Evolutionary conservation across 352 stramenopile species (phyloP), one percentile per base, ranked within the genome.

Genomic region (Blastocystis hominis): DNA sequence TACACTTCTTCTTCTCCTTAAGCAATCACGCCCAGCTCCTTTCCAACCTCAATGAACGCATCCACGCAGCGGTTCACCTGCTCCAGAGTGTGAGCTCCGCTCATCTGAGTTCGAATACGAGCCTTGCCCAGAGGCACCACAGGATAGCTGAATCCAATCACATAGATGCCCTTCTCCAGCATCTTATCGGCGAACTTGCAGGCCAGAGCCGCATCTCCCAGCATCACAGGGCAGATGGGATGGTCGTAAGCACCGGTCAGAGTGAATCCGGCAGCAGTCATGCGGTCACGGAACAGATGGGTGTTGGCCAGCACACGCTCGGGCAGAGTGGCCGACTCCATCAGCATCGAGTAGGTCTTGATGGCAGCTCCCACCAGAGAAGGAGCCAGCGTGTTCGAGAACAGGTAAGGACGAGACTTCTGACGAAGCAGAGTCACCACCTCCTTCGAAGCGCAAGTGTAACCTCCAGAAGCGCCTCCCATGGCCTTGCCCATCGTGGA

Each of bases 81-180:
- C 66, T 96, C 93, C n/a, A 93, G 90, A 68, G 92, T 95, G 90
- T 97, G 94, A 54, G 94, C 93, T 20, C 94, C 94, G 77, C 92
- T 95, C 42, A 97, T 90, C 90, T 97, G 94, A 10, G 95, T 93
- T 36, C 94, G 92, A 77, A 97, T 97, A 59, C 94, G 93, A 34
- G 94, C 94, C 76, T 96, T 91, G 87, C 93, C 94, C 90, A 95
- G 94, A 6, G 94, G 94, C 34, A 97, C 94, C 63, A 97, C 94
- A 69, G 94, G 94, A 88, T 94, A 97, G 88, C 92, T 96, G 88
- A 97, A 97, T 59, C 94, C 94, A 75, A 97, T 96, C 64, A 97
- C 94, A 91, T 97, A 97, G 70, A 97, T 96, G 53, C 94, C 94
- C 50, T 93, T 90, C 89, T 95, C 90, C 50, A 97, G 93, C 93